A percentile compares a stretch with the other conserved stretches of the same genome.
These are phyloP conservation scores for Rhizoclosmatium globosum DNA, from an alignment of 192 early-diverging fungal genomes.

Conservation along the genomic window DNA sequence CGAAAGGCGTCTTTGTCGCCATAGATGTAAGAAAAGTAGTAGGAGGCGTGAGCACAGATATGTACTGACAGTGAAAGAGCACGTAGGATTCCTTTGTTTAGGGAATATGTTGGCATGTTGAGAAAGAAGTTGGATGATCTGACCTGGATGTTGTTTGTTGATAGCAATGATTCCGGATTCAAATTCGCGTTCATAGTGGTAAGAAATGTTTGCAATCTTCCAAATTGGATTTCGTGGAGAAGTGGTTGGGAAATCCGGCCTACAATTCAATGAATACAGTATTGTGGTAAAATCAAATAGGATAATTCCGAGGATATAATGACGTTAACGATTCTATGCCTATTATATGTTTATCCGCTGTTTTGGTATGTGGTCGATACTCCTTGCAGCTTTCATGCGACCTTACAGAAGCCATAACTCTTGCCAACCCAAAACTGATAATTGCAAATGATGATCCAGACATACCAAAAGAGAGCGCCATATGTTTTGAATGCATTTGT, in stretches of 20 bases:
- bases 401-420: too few species aligned
- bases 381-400: too few species aligned
- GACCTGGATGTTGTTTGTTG: constrained; percentile 18
- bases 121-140: too few species aligned
- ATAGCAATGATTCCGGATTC: constrained; percentile 30
- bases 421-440: too few species aligned
- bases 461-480: constrained; percentile 56
- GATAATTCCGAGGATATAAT: too few species aligned
- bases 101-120: too few species aligned
- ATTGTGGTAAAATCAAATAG: too few species aligned
- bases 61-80: constrained; percentile 5
- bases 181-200: constrained; percentile 25
- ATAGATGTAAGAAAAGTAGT: constrained; percentile 17
- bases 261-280: too few species aligned
- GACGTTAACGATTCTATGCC: too few species aligned
- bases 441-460: too few species aligned
- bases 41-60: not conserved
- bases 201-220: constrained; percentile 15
- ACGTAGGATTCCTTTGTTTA: not conserved
- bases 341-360: too few species aligned
- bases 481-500: constrained; percentile 39
- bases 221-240: constrained; percentile 2
- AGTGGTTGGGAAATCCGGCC: constrained; percentile 21
- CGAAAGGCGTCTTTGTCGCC: constrained; percentile 50
- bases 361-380: too few species aligned